Conservation (phyloP, 192 early-diverging fungal genomes). For the Coemansia sp. region DNA sequence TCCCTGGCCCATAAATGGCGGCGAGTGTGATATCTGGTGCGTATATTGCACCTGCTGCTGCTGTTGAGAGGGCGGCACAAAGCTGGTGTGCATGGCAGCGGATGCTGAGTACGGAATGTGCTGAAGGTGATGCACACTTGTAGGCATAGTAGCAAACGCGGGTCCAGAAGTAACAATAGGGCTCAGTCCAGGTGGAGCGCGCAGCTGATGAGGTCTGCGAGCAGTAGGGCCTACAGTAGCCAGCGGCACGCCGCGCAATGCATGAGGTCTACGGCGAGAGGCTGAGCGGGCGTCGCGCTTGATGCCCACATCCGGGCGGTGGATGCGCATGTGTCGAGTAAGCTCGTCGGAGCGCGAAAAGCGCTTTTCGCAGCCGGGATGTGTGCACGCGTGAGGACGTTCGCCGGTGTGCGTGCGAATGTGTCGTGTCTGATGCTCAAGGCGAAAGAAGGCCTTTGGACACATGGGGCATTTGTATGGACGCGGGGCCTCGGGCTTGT, state of each 20-base stretch:
- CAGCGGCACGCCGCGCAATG: conserved; percentile 12
- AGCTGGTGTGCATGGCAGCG: conserved; percentile 12
- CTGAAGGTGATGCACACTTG: conserved; percentile 22
- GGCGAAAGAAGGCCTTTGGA: conserved; percentile 69
- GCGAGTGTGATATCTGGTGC: neutral
- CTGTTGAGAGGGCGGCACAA: neutral
- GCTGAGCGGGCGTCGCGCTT: conserved; percentile 38
- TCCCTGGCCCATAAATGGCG: neutral
- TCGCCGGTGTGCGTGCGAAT: conserved; percentile 86
- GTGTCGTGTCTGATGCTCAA: conserved; percentile 80
- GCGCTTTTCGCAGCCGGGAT: conserved; percentile 73
- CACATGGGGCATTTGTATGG: conserved; percentile 76
- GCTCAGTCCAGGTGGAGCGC: conserved; percentile 46
- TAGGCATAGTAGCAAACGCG: conserved; percentile 30
- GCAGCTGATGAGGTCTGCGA: conserved; percentile 33
- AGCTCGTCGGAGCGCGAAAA: conserved; percentile 81
- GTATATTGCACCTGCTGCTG: neutral
- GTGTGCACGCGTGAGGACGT: conserved; percentile 75
- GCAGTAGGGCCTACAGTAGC: conserved; percentile 22
- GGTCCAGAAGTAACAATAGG: conserved; percentile 35
- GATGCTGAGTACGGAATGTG: conserved; percentile 34
- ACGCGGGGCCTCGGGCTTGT: conserved; percentile 55
- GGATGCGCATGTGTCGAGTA: conserved; percentile 65
- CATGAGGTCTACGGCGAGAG: conserved; percentile 22
- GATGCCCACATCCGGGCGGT: conserved; percentile 40